Conservation (phyloP, 2,329 filamentous ascomycete species). For the Penicillium vulpinum region DNA sequence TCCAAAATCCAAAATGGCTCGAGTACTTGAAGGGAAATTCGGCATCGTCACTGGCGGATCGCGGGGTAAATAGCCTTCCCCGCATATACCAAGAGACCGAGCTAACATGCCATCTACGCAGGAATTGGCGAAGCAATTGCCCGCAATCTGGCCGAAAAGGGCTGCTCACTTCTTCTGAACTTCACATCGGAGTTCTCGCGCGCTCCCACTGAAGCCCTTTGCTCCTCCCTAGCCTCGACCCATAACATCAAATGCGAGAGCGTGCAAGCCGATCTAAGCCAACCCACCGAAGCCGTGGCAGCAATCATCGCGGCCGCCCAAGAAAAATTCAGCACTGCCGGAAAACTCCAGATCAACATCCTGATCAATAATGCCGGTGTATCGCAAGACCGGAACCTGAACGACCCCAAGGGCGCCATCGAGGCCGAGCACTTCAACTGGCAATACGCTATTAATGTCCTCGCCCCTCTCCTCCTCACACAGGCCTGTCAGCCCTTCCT, state of each 20-base stretch:
- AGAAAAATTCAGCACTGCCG: constrained; percentile 54
- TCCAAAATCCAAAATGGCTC: constrained; percentile 18
- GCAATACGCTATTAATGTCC: constrained; percentile 77
- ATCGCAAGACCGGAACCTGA: constrained; percentile 53
- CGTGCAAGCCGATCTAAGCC: constrained; percentile 71
- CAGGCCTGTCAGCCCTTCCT: constrained; percentile 72
- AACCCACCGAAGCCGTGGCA: constrained; percentile 57
- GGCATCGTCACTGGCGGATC: constrained; percentile 79
- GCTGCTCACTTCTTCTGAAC: constrained; percentile 67
- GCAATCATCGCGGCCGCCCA: constrained; percentile 60
- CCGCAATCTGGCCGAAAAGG: constrained; percentile 71
- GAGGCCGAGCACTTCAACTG: constrained; percentile 65
- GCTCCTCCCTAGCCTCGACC: constrained; percentile 54
- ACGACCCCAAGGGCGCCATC: constrained; percentile 63
- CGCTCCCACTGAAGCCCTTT: constrained; percentile 54
- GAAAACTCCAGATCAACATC: constrained; percentile 72
- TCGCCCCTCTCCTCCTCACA: constrained; percentile 74
- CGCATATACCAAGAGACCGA: constrained; percentile 1
- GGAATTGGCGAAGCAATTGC: constrained; percentile 73
- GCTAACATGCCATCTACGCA: constrained; percentile 33
- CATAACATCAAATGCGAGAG: constrained; percentile 62
- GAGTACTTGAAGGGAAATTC: constrained; percentile 68
- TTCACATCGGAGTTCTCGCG: constrained; percentile 67
- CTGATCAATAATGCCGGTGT: constrained; percentile 84
- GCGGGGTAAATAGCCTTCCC: constrained; percentile 56